A percentile compares a stretch with the other conserved stretches of the same genome.
Conservation (phyloP, 2,329 filamentous ascomycete genomes). For the Amauroascus niger region DNA sequence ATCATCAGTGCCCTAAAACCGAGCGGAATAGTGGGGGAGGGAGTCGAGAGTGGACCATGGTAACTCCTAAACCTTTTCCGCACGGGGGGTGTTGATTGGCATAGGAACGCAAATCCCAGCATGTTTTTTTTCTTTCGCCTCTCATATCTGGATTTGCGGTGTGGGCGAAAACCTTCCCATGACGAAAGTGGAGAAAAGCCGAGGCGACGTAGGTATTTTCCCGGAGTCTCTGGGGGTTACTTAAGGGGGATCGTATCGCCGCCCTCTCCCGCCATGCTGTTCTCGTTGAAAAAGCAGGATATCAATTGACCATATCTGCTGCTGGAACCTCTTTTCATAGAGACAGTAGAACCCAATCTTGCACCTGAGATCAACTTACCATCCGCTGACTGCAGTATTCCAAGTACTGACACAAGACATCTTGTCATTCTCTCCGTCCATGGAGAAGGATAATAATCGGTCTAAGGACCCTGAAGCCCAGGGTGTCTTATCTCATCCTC, state of each 20-base stretch:
- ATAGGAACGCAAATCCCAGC: background rate
- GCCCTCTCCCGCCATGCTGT: background rate
- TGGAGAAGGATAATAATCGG: conserved; percentile 13
- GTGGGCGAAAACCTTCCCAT: conserved; percentile 6
- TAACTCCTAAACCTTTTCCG: background rate
- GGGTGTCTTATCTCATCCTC: conserved; percentile 48
- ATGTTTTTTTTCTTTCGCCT: conserved; percentile 4
- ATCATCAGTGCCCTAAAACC: background rate
- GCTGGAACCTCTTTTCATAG: background rate
- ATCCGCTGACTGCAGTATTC: background rate
- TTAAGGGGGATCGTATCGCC: background rate
- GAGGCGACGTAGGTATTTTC: background rate
- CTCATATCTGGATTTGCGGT: conserved; percentile 3
- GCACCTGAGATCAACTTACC: background rate
- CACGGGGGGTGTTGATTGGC: conserved; percentile 8
- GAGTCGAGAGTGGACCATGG: background rate
- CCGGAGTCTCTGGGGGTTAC: background rate
- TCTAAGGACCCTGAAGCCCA: conserved; percentile 18
- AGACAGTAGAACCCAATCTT: background rate
- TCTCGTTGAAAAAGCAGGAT: no score
- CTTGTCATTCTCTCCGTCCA: background rate
- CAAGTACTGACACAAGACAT: background rate
- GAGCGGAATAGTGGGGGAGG: conserved; percentile 14
- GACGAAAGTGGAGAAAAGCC: conserved; percentile 7
- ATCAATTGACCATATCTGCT: background rate